phyloP scores from a whole-genome alignment of 2,329 filamentous ascomycete genomes.

The Neonectria neomacrospora region DNA sequence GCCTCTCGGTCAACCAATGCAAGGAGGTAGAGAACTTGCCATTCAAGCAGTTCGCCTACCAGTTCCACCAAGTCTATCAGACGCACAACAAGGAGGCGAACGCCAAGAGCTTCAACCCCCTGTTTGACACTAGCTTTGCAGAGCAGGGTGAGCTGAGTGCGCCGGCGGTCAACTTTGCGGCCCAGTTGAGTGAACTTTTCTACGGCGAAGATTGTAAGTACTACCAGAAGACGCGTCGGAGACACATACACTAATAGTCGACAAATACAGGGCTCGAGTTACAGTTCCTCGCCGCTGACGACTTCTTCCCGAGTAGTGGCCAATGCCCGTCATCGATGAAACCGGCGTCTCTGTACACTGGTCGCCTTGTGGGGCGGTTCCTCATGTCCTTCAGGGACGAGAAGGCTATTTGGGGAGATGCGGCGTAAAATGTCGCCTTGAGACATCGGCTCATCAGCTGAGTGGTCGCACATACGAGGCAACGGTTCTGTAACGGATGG shows the following conservation, averaged over 20 bases:
- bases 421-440: constrained; percentile 25
- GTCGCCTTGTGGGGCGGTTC: constrained; percentile 64
- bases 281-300: constrained; percentile 58
- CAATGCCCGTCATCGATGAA: constrained; percentile 60
- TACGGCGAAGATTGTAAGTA: constrained; percentile 58
- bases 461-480: constrained; percentile 19
- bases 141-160: constrained; percentile 59
- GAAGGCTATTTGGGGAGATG: constrained; percentile 57
- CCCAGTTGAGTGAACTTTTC: constrained; percentile 57
- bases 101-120: constrained; percentile 64
- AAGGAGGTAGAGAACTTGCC: constrained; percentile 67
- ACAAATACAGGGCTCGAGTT: constrained; percentile 49
- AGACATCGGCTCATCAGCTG: constrained; percentile 30
- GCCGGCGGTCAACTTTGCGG: constrained; percentile 59
- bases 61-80: constrained; percentile 70
- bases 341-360: constrained; percentile 62
- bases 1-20: constrained; percentile 59
- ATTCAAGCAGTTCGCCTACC: constrained; percentile 69
- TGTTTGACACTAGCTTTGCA: constrained; percentile 58
- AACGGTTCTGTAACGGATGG: constrained; percentile 36
- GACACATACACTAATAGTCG: constrained; percentile 33
- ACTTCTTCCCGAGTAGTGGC: constrained; percentile 58
- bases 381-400: constrained; percentile 65
- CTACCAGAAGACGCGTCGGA: constrained; percentile 9
- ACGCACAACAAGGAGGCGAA: constrained; percentile 63